Conservation (phyloP, 2,329 filamentous ascomycete genomes). For the Hypocrella siamensis region DNA sequence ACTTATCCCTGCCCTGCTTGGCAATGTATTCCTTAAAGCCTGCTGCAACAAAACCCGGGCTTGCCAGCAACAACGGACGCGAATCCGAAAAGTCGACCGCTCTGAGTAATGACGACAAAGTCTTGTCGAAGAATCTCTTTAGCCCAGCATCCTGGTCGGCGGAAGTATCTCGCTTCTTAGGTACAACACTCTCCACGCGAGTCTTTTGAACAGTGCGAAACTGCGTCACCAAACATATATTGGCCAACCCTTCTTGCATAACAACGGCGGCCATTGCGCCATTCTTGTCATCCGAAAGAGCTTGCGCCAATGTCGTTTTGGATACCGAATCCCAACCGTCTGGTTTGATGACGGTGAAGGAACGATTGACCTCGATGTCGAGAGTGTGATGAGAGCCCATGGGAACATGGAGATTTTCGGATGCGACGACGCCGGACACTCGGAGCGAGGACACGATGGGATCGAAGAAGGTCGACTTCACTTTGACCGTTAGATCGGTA, state of each 20-base stretch:
- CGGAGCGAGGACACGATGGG: constrained; percentile 37
- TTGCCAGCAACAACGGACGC: constrained; percentile 68
- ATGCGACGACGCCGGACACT: constrained; percentile 36
- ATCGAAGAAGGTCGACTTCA: constrained; percentile 43
- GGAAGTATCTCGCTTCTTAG: constrained; percentile 49
- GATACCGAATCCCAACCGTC: constrained; percentile 83
- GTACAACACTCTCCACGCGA: constrained; percentile 46
- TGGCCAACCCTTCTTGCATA: constrained; percentile 78
- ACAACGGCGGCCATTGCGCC: constrained; percentile 81
- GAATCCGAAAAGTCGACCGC: constrained; percentile 59
- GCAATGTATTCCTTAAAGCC: constrained; percentile 64
- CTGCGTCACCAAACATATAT: constrained; percentile 70
- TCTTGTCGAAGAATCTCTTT: constrained; percentile 59
- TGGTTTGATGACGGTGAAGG: constrained; percentile 78
- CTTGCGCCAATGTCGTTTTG: constrained; percentile 60
- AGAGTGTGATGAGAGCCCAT: constrained; percentile 43
- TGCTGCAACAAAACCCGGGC: constrained; percentile 72
- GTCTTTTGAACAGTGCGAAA: constrained; percentile 59
- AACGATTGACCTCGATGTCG: constrained; percentile 74
- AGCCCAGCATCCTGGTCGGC: constrained; percentile 56
- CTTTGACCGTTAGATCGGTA: constrained; percentile 39
- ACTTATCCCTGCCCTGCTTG: constrained; percentile 39
- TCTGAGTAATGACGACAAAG: constrained; percentile 58
- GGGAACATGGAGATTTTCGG: constrained; percentile 35
- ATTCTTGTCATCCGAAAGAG: constrained; percentile 61